Base-by-base conservation (phyloP, 805 yeast species). In the Nakazawaea pomicola region DNA sequence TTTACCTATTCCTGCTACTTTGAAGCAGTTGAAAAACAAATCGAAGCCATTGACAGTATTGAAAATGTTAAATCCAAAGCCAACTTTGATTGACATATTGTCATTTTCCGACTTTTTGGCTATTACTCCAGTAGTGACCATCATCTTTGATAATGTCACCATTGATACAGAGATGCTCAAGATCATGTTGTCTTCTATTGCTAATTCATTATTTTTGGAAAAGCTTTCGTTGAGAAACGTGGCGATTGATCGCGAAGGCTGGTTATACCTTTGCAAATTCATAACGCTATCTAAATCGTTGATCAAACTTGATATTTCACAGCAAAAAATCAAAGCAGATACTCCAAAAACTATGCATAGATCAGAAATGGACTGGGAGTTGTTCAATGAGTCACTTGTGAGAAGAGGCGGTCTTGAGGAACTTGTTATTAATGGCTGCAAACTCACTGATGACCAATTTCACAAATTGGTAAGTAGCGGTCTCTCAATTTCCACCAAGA, bases 31-130 rank as follows among this genome's bases (percentile, higher is more conserved):
- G 45, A 74, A 72, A 42, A 65, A 69, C 46, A 76, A 74, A 47
- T 47, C 70, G 0, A 62, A 65, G 45, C 81, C 80, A 1, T 58
- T 76, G 36, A 76, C 72, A 43, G 80, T 75, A 14, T 56, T 76
- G 46, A 76, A 76, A 51, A 61, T 76, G 59, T 60, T 76, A 44
- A 76, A 76, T 49, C 81, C 82, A 1, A 72, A 67, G 45, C 82
- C 82, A 2, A 76, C 82, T 0, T 56, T 75, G 34, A 74, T 76
- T 44, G 82, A 76, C 53, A 68, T 74, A 8, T 59, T 76, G 19
- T 76, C 81, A 5, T 76, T 76, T 50, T 65, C 77, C 44, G 82
- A 76, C 49, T 76, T 76, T 50, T 62, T 76, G 24, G 70, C 80
- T 1, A 73, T 76, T 38, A 73, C 76, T 0, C 80, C 79, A 4